Evolutionary conservation across 306 rosid genomes (phyloP), one percentile per base, ranked within the genome.

Genomic region (Lathyrus oleraceus): DNA sequence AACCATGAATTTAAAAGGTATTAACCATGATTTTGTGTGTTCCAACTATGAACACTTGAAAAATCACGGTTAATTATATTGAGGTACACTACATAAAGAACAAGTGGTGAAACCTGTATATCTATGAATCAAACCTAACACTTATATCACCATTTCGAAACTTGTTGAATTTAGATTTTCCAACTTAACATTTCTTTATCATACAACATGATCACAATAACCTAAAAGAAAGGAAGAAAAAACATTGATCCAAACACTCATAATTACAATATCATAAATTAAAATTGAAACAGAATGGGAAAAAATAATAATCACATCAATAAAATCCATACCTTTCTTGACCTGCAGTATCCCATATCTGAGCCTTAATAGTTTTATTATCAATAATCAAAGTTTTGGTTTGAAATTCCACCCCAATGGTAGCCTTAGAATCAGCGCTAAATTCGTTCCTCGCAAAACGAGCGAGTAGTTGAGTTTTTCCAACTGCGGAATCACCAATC

Each of bases 301-400:
- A n/a, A 38, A 19, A 28, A 27, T 3, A 3, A 28, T 8, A 32
- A 32, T 8, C 1, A n/a, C 9, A 15, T 16, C 10, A 4, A 6
- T 19, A 11, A 17, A 20, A 43, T 3, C 0, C 2, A 57, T 39
- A 78, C 98, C 98, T 90, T 83, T 93, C 98, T 85, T 93, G 98
- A 58, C 98, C 98, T 20, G 98, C 98, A 3, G 98, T 93, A 52
- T 93, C 98, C 98, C 98, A 90, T 73, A 93, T 93, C 59, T 90
- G 98, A 15, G 96, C 89, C 77, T 93, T 93, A 16, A 93, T 81
- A 5, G 88, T 90, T 28, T 93, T 93, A 10, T 78, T 78, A 81
- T 93, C 98, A 44, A 93, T 81, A 17, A 88, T 59, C 10, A 93
- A 89, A 3, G 98, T 93, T 79, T 90, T 93, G 0, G 98, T 93